These are phyloP conservation scores for Clarireedia sp. DNA, from an alignment of 2,329 filamentous ascomycete species.

Conservation along the genomic window DNA sequence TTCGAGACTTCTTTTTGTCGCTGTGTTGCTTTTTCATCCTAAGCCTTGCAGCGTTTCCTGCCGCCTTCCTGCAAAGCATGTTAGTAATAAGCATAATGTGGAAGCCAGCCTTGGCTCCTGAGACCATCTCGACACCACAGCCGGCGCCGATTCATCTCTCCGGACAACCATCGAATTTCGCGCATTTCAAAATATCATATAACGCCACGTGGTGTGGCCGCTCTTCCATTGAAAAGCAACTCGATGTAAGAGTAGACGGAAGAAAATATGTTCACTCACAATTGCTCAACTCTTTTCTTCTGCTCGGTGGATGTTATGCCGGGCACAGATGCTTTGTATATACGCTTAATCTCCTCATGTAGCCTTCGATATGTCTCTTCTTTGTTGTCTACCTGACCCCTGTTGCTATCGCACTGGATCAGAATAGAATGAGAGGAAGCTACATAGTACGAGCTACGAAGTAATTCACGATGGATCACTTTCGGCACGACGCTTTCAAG, in stretches of 20 bases:
- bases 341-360: slow-evolving; percentile 21
- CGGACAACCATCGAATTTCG: background rate
- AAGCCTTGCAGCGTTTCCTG: slow-evolving; percentile 25
- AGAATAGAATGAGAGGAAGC: slow-evolving; percentile 23
- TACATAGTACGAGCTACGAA: slow-evolving; percentile 24
- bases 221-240: background rate
- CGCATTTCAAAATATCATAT: background rate
- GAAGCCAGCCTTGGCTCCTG: background rate
- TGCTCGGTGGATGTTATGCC: slow-evolving; percentile 39
- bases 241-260: background rate
- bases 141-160: background rate
- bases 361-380: slow-evolving; percentile 24
- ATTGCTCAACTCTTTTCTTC: slow-evolving; percentile 41
- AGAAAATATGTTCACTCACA: slow-evolving; percentile 21
- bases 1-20: slow-evolving; percentile 26
- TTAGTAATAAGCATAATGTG: slow-evolving; percentile 6
- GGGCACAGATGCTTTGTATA: slow-evolving; percentile 25
- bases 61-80: slow-evolving; percentile 20
- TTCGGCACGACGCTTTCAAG: slow-evolving; percentile 22
- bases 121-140: background rate
- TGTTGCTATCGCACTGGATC: slow-evolving; percentile 26
- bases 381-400: slow-evolving; percentile 24
- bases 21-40: slow-evolving; percentile 28
- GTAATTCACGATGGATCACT: slow-evolving; percentile 22
- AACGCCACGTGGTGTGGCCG: too few species aligned